Conservation (phyloP, 1,284 basidiomycete genomes). For the Rhodotorula sp. region DNA sequence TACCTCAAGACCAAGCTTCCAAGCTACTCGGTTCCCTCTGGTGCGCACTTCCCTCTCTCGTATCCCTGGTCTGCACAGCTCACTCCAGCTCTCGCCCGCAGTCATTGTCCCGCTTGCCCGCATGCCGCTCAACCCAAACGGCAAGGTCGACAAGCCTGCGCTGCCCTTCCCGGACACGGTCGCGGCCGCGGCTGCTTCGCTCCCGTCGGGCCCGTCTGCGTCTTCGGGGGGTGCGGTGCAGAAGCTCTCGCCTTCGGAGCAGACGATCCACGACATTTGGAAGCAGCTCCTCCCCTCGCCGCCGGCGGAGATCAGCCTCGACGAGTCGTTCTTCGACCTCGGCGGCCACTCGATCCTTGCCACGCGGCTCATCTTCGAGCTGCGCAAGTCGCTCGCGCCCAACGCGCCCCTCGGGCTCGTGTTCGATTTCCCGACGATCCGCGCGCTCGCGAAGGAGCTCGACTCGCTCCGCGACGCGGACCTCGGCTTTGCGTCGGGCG, state of each 20-base stretch:
- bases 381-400: slow-evolving; percentile 88
- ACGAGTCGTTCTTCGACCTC: slow-evolving; percentile 98
- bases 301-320: slow-evolving; percentile 74
- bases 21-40: slow-evolving; percentile 83
- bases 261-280: slow-evolving; percentile 82
- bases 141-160: slow-evolving; percentile 98
- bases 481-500: slow-evolving; percentile 64
- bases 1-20: slow-evolving; percentile 97
- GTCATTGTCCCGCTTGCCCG: slow-evolving; percentile 92
- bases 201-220: slow-evolving; percentile 46
- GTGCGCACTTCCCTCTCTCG: slow-evolving; percentile 56
- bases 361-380: slow-evolving; percentile 94
- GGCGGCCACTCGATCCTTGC: slow-evolving; percentile 98
- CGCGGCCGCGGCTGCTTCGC: slow-evolving; percentile 60
- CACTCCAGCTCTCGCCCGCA: slow-evolving; percentile 49
- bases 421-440: slow-evolving; percentile 87
- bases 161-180: slow-evolving; percentile 98
- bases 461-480: slow-evolving; percentile 78
- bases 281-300: slow-evolving; percentile 76
- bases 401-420: slow-evolving; percentile 90
- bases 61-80: neutral
- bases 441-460: slow-evolving; percentile 75
- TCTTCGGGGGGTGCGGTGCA: slow-evolving; percentile 36
- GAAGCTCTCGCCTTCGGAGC: slow-evolving; percentile 69
- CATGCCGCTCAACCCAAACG: slow-evolving; percentile 98